Evolutionary conservation across 2,329 filamentous ascomycete genomes (phyloP), one percentile per base, ranked within the genome.

Genomic region (Phoma herbarum): DNA sequence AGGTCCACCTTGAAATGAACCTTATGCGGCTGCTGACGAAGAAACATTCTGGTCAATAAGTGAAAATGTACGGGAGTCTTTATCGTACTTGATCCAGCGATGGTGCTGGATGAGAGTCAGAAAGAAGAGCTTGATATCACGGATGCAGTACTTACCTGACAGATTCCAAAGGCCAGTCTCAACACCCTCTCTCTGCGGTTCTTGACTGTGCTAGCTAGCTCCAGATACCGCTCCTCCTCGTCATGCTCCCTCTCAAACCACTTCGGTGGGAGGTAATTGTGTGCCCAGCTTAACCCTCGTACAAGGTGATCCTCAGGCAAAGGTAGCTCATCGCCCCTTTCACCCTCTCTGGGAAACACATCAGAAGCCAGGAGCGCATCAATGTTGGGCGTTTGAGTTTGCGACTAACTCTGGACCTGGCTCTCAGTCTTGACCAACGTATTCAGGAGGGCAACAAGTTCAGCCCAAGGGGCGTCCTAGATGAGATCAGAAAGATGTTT

Each of bases 261-360:
- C 0, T 80, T 77, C 0, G 75, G 56, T 0, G 88, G 87, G 52
- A 85, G 88, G 56, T 89, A 88, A 11, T 80, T 79, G 2, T 86
- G 81, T 0, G 83, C 79, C 79, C 86, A 91, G 2, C 87, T 71
- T 1, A 90, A 77, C 0, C 90, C 90, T 1, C 88, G 81, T 54
- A 91, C 82, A 0, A 85, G 81, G 64, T 86, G 91, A 60, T 93
- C 90, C 48, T 92, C 90, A 0, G 88, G 88, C 0, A 92, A 72
- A 0, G 89, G 88, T 1, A 82, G 79, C 1, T 80, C 80, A 31
- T 31, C 9, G 29, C 76, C 75, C 28, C 80, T 78, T 4, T 41
- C 26, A 4, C 58, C 55, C 23, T 68, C 62, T 3, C 26, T 26
- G 26, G 26, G 26, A 26, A 79, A 26, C 26, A 26, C 26, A 26